Percentiles rank a stretch among this genome's conserved stretches.
phyloP scores from a whole-genome alignment of 129 eudicot genomes.

The Helianthus tuberosus region DNA sequence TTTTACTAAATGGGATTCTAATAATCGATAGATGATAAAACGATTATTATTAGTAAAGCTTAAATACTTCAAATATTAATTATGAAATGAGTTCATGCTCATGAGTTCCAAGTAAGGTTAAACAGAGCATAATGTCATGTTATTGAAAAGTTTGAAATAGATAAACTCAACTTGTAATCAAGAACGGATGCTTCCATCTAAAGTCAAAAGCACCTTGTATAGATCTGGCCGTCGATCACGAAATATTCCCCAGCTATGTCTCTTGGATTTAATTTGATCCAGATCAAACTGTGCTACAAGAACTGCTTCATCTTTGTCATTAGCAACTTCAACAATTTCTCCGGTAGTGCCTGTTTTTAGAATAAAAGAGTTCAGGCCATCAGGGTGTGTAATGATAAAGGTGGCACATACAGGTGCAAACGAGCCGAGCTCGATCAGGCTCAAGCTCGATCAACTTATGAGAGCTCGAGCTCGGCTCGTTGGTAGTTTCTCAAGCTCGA shows the following conservation, averaged over 20 bases:
- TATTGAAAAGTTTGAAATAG: constrained; percentile 9
- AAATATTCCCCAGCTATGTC: constrained; percentile 92
- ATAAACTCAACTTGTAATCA: constrained; percentile 41
- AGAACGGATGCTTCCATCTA: constrained; percentile 77
- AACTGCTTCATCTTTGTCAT: constrained; percentile 85
- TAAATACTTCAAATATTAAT: constrained; percentile 11
- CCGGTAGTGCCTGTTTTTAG: constrained; percentile 75
- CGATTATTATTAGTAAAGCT: constrained; percentile 14
- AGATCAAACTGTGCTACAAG: constrained; percentile 81
- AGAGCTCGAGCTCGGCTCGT: too few relatives aligned
- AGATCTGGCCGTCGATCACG: constrained; percentile 97
- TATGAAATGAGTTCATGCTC: constrained; percentile 34
- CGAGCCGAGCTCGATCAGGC: too few relatives aligned
- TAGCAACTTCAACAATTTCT: constrained; percentile 77
- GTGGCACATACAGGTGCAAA: too few relatives aligned
- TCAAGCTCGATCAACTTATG: too few relatives aligned
- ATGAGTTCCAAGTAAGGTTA: constrained; percentile 22
- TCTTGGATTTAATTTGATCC: constrained; percentile 74
- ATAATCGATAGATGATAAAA: background rate
- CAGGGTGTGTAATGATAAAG: background rate
- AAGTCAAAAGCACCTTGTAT: constrained; percentile 92
- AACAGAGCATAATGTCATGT: constrained; percentile 26
- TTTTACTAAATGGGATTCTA: background rate
- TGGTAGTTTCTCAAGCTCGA: too few relatives aligned
- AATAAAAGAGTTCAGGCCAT: background rate